Conservation (phyloP, 208 protist genomes). For the Herpetomonas samuelpessoai region DNA sequence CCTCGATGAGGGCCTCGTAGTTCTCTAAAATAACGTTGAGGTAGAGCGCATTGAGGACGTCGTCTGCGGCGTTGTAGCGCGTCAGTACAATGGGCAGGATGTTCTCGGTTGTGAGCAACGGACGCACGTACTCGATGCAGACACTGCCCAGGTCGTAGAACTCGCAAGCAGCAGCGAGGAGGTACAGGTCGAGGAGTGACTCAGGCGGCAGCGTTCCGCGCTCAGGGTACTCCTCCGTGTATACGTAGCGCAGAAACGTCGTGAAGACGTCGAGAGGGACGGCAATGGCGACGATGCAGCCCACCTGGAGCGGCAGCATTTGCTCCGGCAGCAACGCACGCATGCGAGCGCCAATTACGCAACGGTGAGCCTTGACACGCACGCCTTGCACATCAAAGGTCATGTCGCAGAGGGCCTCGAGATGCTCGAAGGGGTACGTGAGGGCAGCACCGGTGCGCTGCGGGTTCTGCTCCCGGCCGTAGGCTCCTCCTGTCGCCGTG, state of each 20-base stretch:
- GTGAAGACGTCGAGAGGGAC: constrained; percentile 81
- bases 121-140: constrained; percentile 70
- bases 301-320: constrained; percentile 75
- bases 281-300: constrained; percentile 75
- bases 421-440: constrained; percentile 80
- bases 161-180: constrained; percentile 71
- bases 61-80: constrained; percentile 81
- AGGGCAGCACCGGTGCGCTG: constrained; percentile 57
- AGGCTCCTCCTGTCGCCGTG: too few relatives aligned
- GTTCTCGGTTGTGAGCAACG: constrained; percentile 78
- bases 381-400: constrained; percentile 85
- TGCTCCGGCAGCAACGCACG: constrained; percentile 64
- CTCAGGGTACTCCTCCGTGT: constrained; percentile 87
- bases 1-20: constrained; percentile 86
- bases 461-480: too few relatives aligned
- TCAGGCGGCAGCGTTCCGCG: constrained; percentile 63
- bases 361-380: constrained; percentile 82
- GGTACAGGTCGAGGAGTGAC: constrained; percentile 81
- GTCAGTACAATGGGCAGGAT: constrained; percentile 84
- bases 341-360: constrained; percentile 84
- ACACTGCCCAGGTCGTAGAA: constrained; percentile 76
- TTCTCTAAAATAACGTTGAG: constrained; percentile 75
- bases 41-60: constrained; percentile 82
- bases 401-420: constrained; percentile 82
- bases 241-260: constrained; percentile 81